These are phyloP conservation scores for Phlebiopsis flavidoalba DNA, from an alignment of 768 basidiomycete genomes.

Conservation along the genomic window DNA sequence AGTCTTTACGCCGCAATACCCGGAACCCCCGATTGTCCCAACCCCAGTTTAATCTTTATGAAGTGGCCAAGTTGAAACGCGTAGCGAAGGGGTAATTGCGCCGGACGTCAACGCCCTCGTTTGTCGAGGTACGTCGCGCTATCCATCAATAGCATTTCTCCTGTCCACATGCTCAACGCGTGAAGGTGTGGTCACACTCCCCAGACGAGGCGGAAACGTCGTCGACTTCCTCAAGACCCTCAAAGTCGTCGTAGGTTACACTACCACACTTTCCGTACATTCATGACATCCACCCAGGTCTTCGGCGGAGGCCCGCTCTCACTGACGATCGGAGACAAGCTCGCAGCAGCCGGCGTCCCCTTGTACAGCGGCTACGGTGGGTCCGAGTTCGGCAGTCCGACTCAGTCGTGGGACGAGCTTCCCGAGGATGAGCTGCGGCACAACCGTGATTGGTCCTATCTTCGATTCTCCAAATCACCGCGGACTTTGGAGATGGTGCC, in stretches of 20 bases:
- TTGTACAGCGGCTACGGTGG: slow-evolving; percentile 9
- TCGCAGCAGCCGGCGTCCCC: slow-evolving; percentile 6
- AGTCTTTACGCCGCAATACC: slow-evolving; percentile 6
- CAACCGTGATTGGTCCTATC: slow-evolving; percentile 6
- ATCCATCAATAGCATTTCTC: neutral
- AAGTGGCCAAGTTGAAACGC: neutral
- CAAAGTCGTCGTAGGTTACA: slow-evolving; percentile 1
- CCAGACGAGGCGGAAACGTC: too few relatives aligned
- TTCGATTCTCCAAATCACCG: neutral
- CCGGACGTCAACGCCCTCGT: slow-evolving; percentile 12
- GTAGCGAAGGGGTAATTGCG: neutral
- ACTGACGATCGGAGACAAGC: slow-evolving; percentile 5
- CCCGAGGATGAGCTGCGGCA: neutral
- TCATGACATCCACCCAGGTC: neutral
- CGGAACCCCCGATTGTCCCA: slow-evolving; percentile 12
- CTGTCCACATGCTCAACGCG: neutral
- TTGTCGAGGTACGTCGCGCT: slow-evolving; percentile 11
- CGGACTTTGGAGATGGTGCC: slow-evolving; percentile 6
- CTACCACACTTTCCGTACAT: neutral
- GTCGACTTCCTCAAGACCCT: slow-evolving; percentile 9
- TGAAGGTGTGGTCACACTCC: slow-evolving; percentile 15
- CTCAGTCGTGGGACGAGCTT: neutral
- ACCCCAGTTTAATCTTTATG: slow-evolving; percentile 7
- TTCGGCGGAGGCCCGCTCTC: slow-evolving; percentile 14
- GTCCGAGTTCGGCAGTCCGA: slow-evolving; percentile 11